Evolutionary conservation across 2,329 filamentous ascomycete species (phyloP).

Genomic region (Aquanectria penicillioides): DNA sequence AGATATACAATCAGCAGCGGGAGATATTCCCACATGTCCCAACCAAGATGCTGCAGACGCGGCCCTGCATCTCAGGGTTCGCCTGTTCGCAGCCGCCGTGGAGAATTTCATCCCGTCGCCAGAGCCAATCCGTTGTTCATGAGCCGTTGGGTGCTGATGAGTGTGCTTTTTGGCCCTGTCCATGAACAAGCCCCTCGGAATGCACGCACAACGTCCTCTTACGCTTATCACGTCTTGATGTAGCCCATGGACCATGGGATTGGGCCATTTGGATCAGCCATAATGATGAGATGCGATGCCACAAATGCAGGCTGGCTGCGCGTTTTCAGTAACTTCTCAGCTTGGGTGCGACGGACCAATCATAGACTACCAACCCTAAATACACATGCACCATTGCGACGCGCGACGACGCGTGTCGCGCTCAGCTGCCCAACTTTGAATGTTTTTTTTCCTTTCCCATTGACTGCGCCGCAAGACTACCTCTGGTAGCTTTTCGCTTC

Average conservation of each 20-base stretch:
- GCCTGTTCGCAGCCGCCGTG: slow-evolving; percentile 29
- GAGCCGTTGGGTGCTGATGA: slow-evolving; percentile 13
- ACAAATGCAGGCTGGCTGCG: slow-evolving; percentile 35
- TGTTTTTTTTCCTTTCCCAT: slow-evolving; percentile 27
- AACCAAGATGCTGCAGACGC: slow-evolving; percentile 8
- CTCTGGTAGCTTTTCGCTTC: slow-evolving; percentile 6
- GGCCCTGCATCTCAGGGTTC: slow-evolving; percentile 23
- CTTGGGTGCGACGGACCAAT: slow-evolving; percentile 29
- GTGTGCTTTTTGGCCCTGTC: slow-evolving; percentile 12
- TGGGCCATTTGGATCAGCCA: slow-evolving; percentile 27
- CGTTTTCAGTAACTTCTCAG: slow-evolving; percentile 34
- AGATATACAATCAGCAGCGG: slow-evolving; percentile 2
- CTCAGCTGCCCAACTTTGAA: slow-evolving; percentile 20
- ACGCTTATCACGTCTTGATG: slow-evolving; percentile 29
- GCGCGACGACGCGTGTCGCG: slow-evolving; percentile 30
- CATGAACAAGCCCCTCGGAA: slow-evolving; percentile 6
- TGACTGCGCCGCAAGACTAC: neutral
- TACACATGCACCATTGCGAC: slow-evolving; percentile 24
- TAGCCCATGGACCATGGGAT: slow-evolving; percentile 28
- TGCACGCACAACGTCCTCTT: slow-evolving; percentile 6
- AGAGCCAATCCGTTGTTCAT: slow-evolving; percentile 27
- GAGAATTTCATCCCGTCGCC: slow-evolving; percentile 23
- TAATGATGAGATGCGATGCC: slow-evolving; percentile 29
- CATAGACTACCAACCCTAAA: slow-evolving; percentile 22
- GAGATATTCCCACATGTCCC: no score